Base-by-base conservation (phyloP, 768 basidiomycete species). In the Tricholoma sp. region DNA sequence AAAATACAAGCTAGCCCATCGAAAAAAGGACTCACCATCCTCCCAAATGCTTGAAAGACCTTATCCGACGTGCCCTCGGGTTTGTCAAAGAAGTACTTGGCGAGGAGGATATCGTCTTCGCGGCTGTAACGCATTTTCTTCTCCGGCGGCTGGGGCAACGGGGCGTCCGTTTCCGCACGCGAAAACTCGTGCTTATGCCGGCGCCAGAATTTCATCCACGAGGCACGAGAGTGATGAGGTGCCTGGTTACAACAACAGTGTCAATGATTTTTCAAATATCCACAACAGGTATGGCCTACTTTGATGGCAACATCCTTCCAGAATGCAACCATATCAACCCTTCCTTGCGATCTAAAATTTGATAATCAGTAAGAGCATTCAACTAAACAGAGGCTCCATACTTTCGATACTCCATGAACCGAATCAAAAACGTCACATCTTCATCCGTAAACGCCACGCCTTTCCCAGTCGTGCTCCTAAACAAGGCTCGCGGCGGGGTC, bases 201-300 rank as follows among this genome's bases (percentile, higher is more conserved):
- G 14, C 91, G 81, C 83, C 90, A 94, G 70, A 85, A 94, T 71
- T 94, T 94, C 89, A 94, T 91, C 91, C 91, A 94, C 5, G 91
- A 94, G 49, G 91, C 91, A 35, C 90, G 85, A 22, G 91, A 93
- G 66, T 94, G 91, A 70, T 94, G 91, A 0, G 91, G 91, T 0
- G 91, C 91, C 88, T 90, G 64, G 19, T 19, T 27, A 39, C 16
- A 56, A 27, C 41, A 49, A 52, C 19, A n/a, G 9, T 7, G 32
- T 63, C 29, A 16, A 61, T 54, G n/a, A n/a, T 37, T 21, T 22
- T 16, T 18, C 18, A 52, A 39, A 24, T 54, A 53, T 18, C 49
- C 55, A 43, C 53, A 6, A 52, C 41, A 29, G 56, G 55, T 54
- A 47, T 21, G 18, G 58, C 67, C 59, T 62, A 80, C 89, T 81